Evolutionary conservation across 163 green algal genomes (phyloP).

Genomic region (Scenedesmus sp.): DNA sequence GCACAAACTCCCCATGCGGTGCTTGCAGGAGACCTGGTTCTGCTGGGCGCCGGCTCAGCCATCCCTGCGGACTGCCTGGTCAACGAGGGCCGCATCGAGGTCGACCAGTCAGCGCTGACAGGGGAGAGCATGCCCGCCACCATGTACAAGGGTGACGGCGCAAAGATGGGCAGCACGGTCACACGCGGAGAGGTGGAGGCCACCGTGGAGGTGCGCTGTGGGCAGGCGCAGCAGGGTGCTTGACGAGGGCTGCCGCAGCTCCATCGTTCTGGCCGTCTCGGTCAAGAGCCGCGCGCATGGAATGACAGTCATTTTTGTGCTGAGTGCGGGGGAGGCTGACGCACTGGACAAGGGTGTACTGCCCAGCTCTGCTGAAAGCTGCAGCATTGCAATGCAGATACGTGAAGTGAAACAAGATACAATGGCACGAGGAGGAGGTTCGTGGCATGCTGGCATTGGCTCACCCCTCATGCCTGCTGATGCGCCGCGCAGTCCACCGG

Average conservation of each 20-base stretch:
- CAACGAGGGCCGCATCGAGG: conserved; percentile 64
- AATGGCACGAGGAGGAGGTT: too few relatives aligned
- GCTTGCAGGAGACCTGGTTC: conserved; percentile 73
- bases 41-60: conserved; percentile 76
- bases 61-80: conserved; percentile 85
- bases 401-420: too few relatives aligned
- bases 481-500: conserved; percentile 76
- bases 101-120: conserved; percentile 76
- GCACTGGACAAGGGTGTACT: too few relatives aligned
- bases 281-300: too few relatives aligned
- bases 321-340: too few relatives aligned
- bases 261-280: too few relatives aligned
- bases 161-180: conserved; percentile 88
- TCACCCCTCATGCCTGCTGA: not conserved
- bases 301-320: too few relatives aligned
- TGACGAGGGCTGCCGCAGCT: not conserved
- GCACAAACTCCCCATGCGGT: too few relatives aligned
- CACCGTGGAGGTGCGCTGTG: conserved; percentile 67
- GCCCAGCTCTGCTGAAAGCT: too few relatives aligned
- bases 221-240: too few relatives aligned
- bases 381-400: too few relatives aligned
- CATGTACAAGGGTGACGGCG: conserved; percentile 60
- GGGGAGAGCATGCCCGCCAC: conserved; percentile 72
- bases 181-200: conserved; percentile 83
- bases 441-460: too few relatives aligned